These are phyloP conservation scores for Diaporthe australafricana DNA, from an alignment of 2,329 filamentous ascomycete species.

Conservation along the genomic window DNA sequence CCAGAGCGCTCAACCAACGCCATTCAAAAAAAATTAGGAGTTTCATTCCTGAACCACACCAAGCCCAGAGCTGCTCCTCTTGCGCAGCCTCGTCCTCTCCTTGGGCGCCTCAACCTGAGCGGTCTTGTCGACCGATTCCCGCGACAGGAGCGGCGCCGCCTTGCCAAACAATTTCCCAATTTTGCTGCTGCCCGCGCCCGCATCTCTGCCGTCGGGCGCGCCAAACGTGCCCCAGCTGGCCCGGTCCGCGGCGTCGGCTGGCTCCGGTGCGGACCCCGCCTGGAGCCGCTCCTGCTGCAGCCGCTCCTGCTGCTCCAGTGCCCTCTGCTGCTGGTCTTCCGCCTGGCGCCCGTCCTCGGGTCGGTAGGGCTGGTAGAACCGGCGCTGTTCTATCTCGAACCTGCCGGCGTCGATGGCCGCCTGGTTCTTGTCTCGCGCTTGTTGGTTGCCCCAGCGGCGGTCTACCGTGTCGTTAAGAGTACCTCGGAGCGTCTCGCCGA, in stretches of 20 bases:
- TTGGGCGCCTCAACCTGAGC: constrained; percentile 10
- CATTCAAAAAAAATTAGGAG: background rate
- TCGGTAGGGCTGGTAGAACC: constrained; percentile 13
- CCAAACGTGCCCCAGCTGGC: constrained; percentile 9
- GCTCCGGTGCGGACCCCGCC: background rate
- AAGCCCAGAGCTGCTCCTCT: constrained; percentile 20
- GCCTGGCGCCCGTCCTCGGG: constrained; percentile 5
- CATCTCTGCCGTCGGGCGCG: background rate
- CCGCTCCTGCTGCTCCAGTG: constrained; percentile 95
- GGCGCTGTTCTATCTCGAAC: constrained; percentile 25
- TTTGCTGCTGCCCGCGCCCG: background rate
- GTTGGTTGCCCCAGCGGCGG: constrained; percentile 14
- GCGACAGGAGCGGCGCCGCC: background rate
- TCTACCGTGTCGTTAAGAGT: constrained; percentile 11
- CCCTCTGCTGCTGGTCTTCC: constrained; percentile 70
- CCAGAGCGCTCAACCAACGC: background rate
- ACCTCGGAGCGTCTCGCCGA: constrained; percentile 24
- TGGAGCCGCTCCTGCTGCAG: constrained; percentile 86
- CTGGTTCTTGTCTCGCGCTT: constrained; percentile 18
- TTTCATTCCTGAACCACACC: constrained; percentile 21
- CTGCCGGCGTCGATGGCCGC: constrained; percentile 12
- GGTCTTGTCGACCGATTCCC: background rate
- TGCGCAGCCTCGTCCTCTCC: constrained; percentile 12
- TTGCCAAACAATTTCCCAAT: background rate
- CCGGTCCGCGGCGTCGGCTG: background rate